Conservation (phyloP, 2,329 filamentous ascomycete genomes). For the Pseudonectria foliicola region DNA sequence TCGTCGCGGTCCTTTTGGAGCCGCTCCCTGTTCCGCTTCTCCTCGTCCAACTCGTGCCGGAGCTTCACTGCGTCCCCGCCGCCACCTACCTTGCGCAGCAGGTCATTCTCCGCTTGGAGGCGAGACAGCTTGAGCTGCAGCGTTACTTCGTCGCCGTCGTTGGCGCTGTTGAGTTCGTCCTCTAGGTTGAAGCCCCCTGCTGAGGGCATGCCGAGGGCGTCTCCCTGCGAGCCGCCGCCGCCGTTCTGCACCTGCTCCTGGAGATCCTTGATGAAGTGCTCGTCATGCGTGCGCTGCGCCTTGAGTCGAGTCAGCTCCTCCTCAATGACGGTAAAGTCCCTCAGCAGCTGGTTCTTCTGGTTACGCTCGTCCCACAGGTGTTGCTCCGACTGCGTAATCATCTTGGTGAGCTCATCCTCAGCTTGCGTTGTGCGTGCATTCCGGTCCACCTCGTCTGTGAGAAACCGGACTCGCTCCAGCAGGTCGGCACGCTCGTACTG, state of each 20-base stretch:
- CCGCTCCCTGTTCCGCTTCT: conserved; percentile 41
- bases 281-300: conserved; percentile 41
- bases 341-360: conserved; percentile 39
- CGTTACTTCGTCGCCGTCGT: conserved; percentile 30
- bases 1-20: conserved; percentile 50
- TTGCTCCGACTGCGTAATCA: conserved; percentile 35
- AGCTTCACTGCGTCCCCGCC: conserved; percentile 48
- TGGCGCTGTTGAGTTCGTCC: conserved; percentile 50
- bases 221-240: conserved; percentile 16
- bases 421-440: conserved; percentile 28
- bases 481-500: conserved; percentile 48
- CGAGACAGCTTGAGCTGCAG: conserved; percentile 48
- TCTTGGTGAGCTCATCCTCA: conserved; percentile 33
- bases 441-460: conserved; percentile 29
- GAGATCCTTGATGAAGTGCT: conserved; percentile 50
- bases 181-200: conserved; percentile 41
- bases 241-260: conserved; percentile 48
- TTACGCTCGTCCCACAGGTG: conserved; percentile 36
- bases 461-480: conserved; percentile 37
- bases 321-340: conserved; percentile 37
- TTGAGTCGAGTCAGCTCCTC: conserved; percentile 41
- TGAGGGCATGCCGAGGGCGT: conserved; percentile 9
- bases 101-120: conserved; percentile 54
- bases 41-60: conserved; percentile 49
- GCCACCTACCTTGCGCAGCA: conserved; percentile 48